Percentiles rank a stretch among this genome's conserved stretches.
Evolutionary conservation across 2,329 filamentous ascomycete genomes (phyloP).

Genomic region (Arachnomyces sp.): DNA sequence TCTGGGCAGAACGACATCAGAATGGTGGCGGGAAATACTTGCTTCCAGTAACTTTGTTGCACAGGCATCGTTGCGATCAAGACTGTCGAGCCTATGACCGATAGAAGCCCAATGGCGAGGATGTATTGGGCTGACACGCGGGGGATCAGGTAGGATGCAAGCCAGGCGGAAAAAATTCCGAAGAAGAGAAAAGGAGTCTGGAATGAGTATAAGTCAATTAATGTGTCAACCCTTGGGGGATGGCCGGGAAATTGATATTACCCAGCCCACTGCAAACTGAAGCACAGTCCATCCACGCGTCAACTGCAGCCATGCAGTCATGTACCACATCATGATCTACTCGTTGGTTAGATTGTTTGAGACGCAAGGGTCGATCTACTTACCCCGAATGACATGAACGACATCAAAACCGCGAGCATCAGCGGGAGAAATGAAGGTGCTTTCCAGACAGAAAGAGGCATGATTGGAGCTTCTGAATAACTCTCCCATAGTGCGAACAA

Average conservation of each 20-base stretch:
- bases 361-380: too few species aligned
- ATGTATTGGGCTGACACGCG: conserved; percentile 42
- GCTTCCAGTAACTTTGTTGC: conserved; percentile 39
- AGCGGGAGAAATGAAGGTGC: conserved; percentile 38
- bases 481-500: conserved; percentile 36
- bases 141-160: conserved; percentile 41
- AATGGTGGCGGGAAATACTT: conserved; percentile 33
- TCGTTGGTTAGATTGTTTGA: too few species aligned
- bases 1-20: conserved; percentile 38
- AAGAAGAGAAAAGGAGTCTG: conserved; percentile 35
- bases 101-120: conserved; percentile 35
- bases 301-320: conserved; percentile 37
- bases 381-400: conserved; percentile 40
- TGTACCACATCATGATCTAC: conserved; percentile 41
- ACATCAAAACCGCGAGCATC: conserved; percentile 37
- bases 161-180: conserved; percentile 28
- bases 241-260: too few species aligned
- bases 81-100: conserved; percentile 23
- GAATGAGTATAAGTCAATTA: too few species aligned
- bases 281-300: conserved; percentile 37
- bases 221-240: too few species aligned
- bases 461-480: conserved; percentile 33
- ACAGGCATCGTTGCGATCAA: conserved; percentile 39
- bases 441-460: conserved; percentile 39
- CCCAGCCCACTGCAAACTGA: conserved; percentile 29